Evolutionary conservation across 106 monocot species (phyloP).

Genomic region (Phalaenopsis aphrodite): DNA sequence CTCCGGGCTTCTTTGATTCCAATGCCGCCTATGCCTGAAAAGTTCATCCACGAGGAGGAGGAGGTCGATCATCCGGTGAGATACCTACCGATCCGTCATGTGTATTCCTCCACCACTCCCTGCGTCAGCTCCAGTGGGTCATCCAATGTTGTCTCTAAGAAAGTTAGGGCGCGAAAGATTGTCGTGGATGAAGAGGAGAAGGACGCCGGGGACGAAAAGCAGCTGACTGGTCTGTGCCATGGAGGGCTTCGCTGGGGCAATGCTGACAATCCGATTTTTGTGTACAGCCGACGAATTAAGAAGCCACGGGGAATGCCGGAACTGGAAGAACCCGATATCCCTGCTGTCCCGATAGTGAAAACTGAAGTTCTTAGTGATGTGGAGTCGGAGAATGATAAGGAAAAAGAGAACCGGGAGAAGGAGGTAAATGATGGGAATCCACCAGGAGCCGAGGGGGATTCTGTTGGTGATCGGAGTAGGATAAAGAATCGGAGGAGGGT

Average conservation of each 20-base stretch:
- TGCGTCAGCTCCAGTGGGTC: conserved; percentile 47
- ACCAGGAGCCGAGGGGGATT: neutral
- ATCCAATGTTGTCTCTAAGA: conserved; percentile 59
- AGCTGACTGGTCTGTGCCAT: neutral
- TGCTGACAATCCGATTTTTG: conserved; percentile 21
- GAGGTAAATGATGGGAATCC: neutral
- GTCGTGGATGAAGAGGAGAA: conserved; percentile 13
- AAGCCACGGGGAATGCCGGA: conserved; percentile 12
- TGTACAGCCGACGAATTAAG: conserved; percentile 43
- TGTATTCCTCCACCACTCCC: conserved; percentile 71
- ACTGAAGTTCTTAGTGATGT: neutral
- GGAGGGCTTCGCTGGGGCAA: neutral
- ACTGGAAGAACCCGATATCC: neutral
- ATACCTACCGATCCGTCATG: conserved; percentile 43
- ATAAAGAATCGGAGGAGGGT: conserved; percentile 3
- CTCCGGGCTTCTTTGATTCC: neutral
- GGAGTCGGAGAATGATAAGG: neutral
- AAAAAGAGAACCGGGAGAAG: neutral
- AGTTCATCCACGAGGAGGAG: conserved; percentile 56
- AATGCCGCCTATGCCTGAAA: conserved; percentile 14
- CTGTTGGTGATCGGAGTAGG: neutral
- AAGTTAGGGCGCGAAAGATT: conserved; percentile 49
- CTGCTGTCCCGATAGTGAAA: neutral
- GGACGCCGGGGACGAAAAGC: conserved; percentile 3
- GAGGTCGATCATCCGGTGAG: conserved; percentile 40